Evolutionary conservation across 495 filamentous ascomycete species (phyloP), one percentile per base, ranked within the genome.

Genomic region (Hyaloscypha variabilis): DNA sequence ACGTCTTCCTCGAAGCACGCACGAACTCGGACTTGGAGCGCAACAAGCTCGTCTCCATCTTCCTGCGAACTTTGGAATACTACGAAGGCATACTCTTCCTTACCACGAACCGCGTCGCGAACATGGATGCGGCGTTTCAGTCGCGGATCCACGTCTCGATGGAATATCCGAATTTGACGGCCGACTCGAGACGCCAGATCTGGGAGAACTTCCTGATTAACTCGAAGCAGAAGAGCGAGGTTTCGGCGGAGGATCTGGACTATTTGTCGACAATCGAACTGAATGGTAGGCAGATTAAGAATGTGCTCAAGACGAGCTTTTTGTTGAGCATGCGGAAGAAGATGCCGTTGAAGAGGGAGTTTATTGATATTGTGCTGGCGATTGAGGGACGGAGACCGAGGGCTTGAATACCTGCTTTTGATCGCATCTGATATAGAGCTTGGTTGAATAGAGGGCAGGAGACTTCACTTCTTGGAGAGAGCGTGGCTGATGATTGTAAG

Each of bases 41-140:
- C 61, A 94, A 94, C 70, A 87, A 88, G 2, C 81, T 94, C 0
- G 91, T 94, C 19, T 89, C 85, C 62, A 86, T 93, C 71, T 90
- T 91, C 77, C 75, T 91, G 0, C 83, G 88, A 8, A 75, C 86
- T n/a, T 78, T 91, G 0, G 80, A 82, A 62, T 82, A 82, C 52
- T 79, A 91, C 79, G 88, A 93, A 72, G 89, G 88, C 1, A 90
- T 91, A 63, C 75, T 92, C 24, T 91, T 92, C 79, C 74, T 92
- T 8, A 92, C 90, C 1, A 93, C 90, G n/a, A 93, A 93, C 71
- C 85, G 89, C 3, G 88, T 91, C n/a, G 87, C 90, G 73, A 81
- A 79, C n/a, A 81, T 96, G 59, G 82, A 85, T 59, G 80, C 82
- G 55, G 85, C 83, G 8, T 85, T 88, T 75, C 78, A 87, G 60